Conservation (phyloP, 2,329 filamentous ascomycete genomes). For the Blastomyces emzantsi region DNA sequence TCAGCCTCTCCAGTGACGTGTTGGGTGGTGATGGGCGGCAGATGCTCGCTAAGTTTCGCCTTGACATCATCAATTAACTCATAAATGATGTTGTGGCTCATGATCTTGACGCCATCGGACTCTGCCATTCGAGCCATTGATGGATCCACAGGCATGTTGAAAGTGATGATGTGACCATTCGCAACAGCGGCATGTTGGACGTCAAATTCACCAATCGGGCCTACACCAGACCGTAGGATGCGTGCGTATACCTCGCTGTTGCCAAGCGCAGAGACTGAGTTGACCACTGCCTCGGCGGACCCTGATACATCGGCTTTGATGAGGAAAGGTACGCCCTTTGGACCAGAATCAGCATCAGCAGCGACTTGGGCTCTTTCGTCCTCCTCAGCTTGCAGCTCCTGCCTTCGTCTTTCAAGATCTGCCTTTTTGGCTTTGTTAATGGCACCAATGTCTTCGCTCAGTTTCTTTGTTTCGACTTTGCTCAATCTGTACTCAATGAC, state of each 20-base stretch:
- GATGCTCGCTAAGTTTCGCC: conserved; percentile 56
- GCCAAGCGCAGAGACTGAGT: conserved; percentile 66
- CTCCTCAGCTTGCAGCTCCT: conserved; percentile 23
- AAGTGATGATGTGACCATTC: conserved; percentile 69
- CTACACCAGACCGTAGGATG: conserved; percentile 68
- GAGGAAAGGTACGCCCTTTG: conserved; percentile 63
- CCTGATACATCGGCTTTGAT: conserved; percentile 91
- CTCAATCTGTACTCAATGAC: conserved; percentile 71
- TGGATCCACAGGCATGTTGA: conserved; percentile 64
- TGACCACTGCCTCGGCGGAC: conserved; percentile 81
- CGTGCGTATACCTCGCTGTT: conserved; percentile 73
- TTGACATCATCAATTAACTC: conserved; percentile 43
- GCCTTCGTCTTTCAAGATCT: conserved; percentile 45
- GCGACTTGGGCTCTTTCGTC: conserved; percentile 32
- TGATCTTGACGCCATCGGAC: conserved; percentile 60
- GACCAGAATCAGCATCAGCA: conserved; percentile 37
- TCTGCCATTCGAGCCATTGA: conserved; percentile 63
- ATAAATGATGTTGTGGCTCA: conserved; percentile 66
- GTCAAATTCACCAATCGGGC: conserved; percentile 74
- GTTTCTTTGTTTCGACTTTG: conserved; percentile 56
- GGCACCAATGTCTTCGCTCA: conserved; percentile 61
- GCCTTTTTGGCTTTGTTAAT: conserved; percentile 62
- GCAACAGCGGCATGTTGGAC: conserved; percentile 77
- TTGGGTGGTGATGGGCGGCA: conserved; percentile 57
- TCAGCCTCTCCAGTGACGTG: conserved; percentile 83